A percentile compares a stretch with the other conserved stretches of the same genome.
Conservation (phyloP, 2,329 filamentous ascomycete genomes). For the Esteya vermicola region DNA sequence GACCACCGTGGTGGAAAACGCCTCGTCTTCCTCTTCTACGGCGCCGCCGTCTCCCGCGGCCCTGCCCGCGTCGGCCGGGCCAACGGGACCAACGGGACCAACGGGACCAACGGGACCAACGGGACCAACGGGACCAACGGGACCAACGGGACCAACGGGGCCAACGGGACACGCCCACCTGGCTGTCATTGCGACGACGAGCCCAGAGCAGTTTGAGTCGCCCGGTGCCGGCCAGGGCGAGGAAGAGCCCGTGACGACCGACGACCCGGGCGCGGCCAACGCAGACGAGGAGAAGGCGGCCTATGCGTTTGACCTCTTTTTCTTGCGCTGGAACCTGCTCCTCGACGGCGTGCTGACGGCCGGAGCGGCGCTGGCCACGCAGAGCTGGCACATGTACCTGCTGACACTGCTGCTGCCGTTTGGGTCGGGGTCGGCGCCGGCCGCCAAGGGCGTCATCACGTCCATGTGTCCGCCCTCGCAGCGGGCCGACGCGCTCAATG, state of each 20-base stretch:
- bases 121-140: neutral
- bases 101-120: neutral
- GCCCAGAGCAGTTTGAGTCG: slow-evolving; percentile 26
- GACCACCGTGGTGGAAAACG: too few relatives aligned
- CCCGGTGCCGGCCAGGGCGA: slow-evolving; percentile 25
- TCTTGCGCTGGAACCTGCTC: slow-evolving; percentile 50
- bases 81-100: neutral
- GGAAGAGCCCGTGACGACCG: slow-evolving; percentile 26
- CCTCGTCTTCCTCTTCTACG: too few relatives aligned
- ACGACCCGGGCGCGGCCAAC: slow-evolving; percentile 9
- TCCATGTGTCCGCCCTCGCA: slow-evolving; percentile 51
- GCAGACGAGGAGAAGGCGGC: slow-evolving; percentile 25
- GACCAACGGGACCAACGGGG: neutral
- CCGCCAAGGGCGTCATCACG: slow-evolving; percentile 59
- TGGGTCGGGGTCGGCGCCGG: slow-evolving; percentile 53
- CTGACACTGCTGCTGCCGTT: slow-evolving; percentile 52
- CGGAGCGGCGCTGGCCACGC: slow-evolving; percentile 44
- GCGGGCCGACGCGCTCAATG: slow-evolving; percentile 51
- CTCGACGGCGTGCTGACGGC: slow-evolving; percentile 51
- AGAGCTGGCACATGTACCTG: slow-evolving; percentile 56
- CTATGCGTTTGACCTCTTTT: slow-evolving; percentile 51
- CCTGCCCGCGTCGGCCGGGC: too few relatives aligned
- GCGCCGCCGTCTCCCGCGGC: too few relatives aligned
- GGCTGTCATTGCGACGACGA: too few relatives aligned
- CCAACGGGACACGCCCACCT: too few relatives aligned